Evolutionary conservation across 352 stramenopile genomes (phyloP).

Genomic region (Blastocystis sp.): DNA sequence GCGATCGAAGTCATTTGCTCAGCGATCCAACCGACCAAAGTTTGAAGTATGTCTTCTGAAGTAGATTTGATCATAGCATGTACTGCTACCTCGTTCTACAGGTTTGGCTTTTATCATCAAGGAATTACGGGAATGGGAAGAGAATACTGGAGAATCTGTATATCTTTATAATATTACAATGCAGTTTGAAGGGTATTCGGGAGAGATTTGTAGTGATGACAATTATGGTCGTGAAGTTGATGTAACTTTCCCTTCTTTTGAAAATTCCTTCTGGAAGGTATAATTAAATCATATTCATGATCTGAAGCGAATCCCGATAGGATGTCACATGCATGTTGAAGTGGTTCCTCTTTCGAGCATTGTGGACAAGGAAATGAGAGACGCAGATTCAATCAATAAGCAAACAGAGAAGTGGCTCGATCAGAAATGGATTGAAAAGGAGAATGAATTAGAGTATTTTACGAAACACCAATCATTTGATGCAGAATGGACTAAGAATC

Average conservation of each 20-base stretch:
- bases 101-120: conserved; percentile 43
- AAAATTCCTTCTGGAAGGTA: conserved; percentile 44
- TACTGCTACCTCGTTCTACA: conserved; percentile 42
- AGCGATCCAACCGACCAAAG: background rate
- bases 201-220: conserved; percentile 12
- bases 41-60: background rate
- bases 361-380: background rate
- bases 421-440: conserved; percentile 32
- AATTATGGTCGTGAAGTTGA: conserved; percentile 26
- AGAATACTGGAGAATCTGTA: conserved; percentile 24
- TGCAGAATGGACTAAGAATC: conserved; percentile 13
- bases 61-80: background rate
- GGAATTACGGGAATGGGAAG: conserved; percentile 40
- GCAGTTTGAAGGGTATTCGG: conserved; percentile 54
- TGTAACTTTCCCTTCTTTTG: conserved; percentile 26
- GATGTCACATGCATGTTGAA: conserved; percentile 43
- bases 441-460: conserved; percentile 47
- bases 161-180: conserved; percentile 54
- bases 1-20: background rate
- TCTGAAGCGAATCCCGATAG: background rate
- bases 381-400: background rate
- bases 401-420: conserved; percentile 41
- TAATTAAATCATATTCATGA: background rate
- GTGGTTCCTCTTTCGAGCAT: conserved; percentile 16
- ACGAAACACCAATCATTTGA: conserved; percentile 55